Base-by-base conservation (phyloP, 768 basidiomycete genomes). In the Tricholoma flavovirens region DNA sequence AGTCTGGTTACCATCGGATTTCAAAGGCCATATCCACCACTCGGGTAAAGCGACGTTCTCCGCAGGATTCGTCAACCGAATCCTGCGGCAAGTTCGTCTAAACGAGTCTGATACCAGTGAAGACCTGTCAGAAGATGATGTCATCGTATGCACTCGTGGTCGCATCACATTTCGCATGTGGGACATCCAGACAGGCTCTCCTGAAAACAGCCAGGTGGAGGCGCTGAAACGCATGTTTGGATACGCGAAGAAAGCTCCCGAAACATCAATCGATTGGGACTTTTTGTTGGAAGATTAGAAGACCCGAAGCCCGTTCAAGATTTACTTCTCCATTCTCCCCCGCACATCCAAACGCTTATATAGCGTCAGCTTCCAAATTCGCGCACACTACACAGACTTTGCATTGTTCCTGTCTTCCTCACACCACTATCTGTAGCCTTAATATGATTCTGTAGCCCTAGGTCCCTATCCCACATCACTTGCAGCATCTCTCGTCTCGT, bases 1-100 rank as follows among this genome's bases (percentile, higher is more conserved):
- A 5, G 69, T 90, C 56, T 90, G 84, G 83, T 75, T 91, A 17
- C 89, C 89, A 12, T 89, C 87, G 33, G 88, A 91, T 64, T 90
- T 90, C 71, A 80, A 75, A 54, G 89, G 89, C 21, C 79, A 73
- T 35, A 87, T 91, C 36, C 79, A 76, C 62, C 70, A 80, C 61
- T 69, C 76, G 12, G 79, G 80, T 48, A 79, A 73, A 58, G 73
- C 78, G 5, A 67, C 74, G 7, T 85, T 83, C 68, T 91, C 88
- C 19, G 77, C 87, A 8, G 88, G 87, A 40, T 90, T 91, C 70
- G 69, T 81, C 51, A 89, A 90, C 68, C 80, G 81, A 57, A 83
- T 91, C 55, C 70, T 83, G 66, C 70, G 65, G 40, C 81, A 83
- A 56, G 77, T 77, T 42, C 73, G 73, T 36, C 59, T 83, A 26